Evolutionary conservation across 768 basidiomycete genomes (phyloP), one percentile per base, ranked within the genome.

Genomic region (Roridomyces roridus): DNA sequence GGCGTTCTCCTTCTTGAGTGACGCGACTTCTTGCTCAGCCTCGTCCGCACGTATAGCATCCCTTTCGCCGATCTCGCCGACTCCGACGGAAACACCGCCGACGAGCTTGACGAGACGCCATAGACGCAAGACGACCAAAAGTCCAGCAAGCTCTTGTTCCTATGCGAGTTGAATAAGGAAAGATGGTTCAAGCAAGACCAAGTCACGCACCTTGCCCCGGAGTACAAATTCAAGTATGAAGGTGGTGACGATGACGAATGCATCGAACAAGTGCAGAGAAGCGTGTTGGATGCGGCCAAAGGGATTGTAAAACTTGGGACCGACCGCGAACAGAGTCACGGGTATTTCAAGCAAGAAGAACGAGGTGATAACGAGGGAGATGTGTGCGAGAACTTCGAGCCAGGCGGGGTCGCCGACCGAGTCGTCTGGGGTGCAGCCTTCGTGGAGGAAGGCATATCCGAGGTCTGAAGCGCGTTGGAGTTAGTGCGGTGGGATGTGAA

Each of bases 101-200:
- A 91, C 85, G 12, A 94, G 76, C 67, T 92, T 91, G 23, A 93
- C 82, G 28, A 94, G 74, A 23, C 92, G 80, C 92, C 92, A 92
- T 14, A 94, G 70, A 70, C 92, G 91, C 25, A 94, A 74, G 18
- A 89, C 73, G 37, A 94, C 79, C 29, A 94, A 80, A 23, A 94
- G 72, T 6, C 80, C 82, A 1, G 86, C 88, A 20, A 93, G 78
- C 65, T 94, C 89, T 56, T 84, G 74, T 66, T 89, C 88, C 48
- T 31, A 14, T 31, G 29, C 7, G 14, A 31, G 6, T 31, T 31
- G 29, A 7, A 31, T 31, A 14, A 31, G 29, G 14, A 31, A 6
- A 7, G 29, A 31, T 7, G 14, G 29, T 14, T n/a, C 7, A 31
- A 31, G 29, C 29, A 7, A 14, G 29, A 6, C 14, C 7, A 14